phyloP scores from a whole-genome alignment of 768 basidiomycete species.

The Rhizopogon roseolus region DNA sequence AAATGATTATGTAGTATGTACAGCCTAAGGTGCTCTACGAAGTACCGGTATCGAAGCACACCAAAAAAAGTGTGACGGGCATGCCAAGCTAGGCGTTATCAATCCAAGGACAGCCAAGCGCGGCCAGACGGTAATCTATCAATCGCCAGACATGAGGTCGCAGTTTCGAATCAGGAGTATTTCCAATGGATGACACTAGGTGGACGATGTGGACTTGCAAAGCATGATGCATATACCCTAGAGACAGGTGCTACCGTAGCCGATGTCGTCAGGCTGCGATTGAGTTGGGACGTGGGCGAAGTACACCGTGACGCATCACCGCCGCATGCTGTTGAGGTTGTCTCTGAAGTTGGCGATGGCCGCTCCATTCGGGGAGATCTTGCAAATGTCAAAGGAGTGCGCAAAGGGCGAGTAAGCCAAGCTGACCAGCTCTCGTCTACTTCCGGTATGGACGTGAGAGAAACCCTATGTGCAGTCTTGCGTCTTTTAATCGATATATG shows the following conservation, averaged over 20 bases:
- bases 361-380: neutral
- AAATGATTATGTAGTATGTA: neutral
- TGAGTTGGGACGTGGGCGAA: neutral
- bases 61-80: too few relatives aligned
- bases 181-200: constrained; percentile 8
- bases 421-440: neutral
- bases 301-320: too few relatives aligned
- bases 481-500: neutral
- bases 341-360: neutral
- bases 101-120: too few relatives aligned
- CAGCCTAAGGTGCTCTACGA: neutral
- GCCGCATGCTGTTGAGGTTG: too few relatives aligned
- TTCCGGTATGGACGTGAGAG: neutral
- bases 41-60: neutral
- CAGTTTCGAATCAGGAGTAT: neutral
- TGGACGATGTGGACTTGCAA: neutral
- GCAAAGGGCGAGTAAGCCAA: constrained; percentile 6
- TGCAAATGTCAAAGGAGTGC: neutral
- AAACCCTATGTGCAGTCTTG: too few relatives aligned
- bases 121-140: neutral
- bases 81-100: too few relatives aligned
- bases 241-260: neutral
- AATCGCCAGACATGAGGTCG: too few relatives aligned
- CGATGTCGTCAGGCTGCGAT: neutral
- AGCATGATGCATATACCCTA: neutral